Conservation (phyloP, 2,329 filamentous ascomycete species). For the Aspergillus fijiensis region DNA sequence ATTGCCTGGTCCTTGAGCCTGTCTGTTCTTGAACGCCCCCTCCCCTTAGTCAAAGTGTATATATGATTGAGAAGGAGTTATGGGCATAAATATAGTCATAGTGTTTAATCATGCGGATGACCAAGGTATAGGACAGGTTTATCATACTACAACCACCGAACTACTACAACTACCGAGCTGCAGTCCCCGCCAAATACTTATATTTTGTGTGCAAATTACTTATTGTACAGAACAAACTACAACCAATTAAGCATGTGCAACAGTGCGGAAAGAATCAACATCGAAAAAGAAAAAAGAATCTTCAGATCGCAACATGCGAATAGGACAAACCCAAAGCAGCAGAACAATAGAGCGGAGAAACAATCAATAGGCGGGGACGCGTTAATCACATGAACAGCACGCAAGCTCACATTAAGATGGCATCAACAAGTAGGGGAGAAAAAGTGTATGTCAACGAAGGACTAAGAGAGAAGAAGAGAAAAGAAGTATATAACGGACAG, state of each 20-base stretch:
- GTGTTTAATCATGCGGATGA: no score
- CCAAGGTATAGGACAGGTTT: no score
- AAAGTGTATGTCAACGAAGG: conserved; percentile 17
- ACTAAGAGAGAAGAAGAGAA: conserved; percentile 18
- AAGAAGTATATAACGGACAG: conserved; percentile 27
- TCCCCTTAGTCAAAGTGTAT: no score
- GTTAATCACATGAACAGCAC: conserved; percentile 31
- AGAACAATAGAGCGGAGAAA: conserved; percentile 18
- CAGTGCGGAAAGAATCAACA: conserved; percentile 7
- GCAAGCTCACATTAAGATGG: conserved; percentile 21
- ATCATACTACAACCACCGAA: background rate
- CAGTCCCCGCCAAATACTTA: conserved; percentile 31
- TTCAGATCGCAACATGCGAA: conserved; percentile 1
- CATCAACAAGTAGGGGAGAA: conserved; percentile 18
- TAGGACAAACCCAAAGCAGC: conserved; percentile 10
- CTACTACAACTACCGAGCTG: background rate
- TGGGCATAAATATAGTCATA: background rate
- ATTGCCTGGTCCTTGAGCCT: conserved; percentile 56
- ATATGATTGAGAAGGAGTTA: no score
- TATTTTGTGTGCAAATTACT: conserved; percentile 37
- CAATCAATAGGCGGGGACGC: conserved; percentile 23
- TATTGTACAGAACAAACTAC: conserved; percentile 41
- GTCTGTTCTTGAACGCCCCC: conserved; percentile 28
- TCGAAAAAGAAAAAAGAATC: conserved; percentile 19
- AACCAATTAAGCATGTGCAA: conserved; percentile 26